Conservation (phyloP, 2,329 filamentous ascomycete genomes). For the Byssothecium circinans region DNA sequence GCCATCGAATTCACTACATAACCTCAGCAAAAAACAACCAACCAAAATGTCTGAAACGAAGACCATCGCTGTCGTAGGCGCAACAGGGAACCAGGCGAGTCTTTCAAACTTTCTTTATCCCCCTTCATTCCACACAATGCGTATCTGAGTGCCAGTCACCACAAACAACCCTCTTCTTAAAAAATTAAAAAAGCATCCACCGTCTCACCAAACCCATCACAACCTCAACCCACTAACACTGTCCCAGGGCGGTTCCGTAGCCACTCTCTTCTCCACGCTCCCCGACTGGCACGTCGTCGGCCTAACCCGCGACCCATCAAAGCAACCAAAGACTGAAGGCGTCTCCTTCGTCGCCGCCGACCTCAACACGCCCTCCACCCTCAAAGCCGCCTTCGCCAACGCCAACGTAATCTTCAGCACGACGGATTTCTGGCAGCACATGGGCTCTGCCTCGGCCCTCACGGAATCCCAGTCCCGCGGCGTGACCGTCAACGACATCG, state of each 20-base stretch:
- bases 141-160: no score
- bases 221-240: no score
- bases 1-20: no score
- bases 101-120: neutral
- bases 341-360: conserved; percentile 20
- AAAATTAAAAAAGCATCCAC: no score
- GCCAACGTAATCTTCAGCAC: conserved; percentile 41
- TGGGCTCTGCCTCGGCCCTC: conserved; percentile 16
- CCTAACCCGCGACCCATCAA: conserved; percentile 49
- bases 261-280: conserved; percentile 24
- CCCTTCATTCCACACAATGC: neutral
- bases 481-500: conserved; percentile 31
- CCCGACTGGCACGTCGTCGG: conserved; percentile 34
- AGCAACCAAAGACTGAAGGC: conserved; percentile 17
- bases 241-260: conserved; percentile 24
- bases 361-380: conserved; percentile 15
- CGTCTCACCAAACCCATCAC: no score
- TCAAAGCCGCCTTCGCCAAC: conserved; percentile 19
- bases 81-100: conserved; percentile 21
- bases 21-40: no score
- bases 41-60: conserved; percentile 20
- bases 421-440: conserved; percentile 46
- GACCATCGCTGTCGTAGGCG: conserved; percentile 19
- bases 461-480: conserved; percentile 25
- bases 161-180: no score